Percentiles rank a stretch among this genome's conserved stretches.
Conservation (phyloP, 306 rosid species). For the Pachyrhizus erosus region DNA sequence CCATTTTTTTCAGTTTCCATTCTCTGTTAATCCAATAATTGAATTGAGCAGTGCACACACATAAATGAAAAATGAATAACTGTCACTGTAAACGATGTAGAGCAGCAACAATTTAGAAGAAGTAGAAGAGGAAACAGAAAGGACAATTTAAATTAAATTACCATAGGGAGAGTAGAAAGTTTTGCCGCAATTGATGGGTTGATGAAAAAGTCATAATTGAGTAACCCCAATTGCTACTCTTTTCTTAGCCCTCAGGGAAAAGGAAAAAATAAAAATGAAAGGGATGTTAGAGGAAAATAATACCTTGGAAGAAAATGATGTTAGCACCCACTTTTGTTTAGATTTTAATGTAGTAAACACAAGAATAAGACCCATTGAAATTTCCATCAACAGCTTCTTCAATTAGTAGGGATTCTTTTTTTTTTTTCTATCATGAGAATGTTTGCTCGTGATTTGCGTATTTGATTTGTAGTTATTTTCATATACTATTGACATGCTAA, state of each 20-base stretch:
- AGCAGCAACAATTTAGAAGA: constrained; percentile 11
- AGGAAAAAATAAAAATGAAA: not conserved
- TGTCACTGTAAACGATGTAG: constrained; percentile 20
- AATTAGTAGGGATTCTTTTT: constrained; percentile 2
- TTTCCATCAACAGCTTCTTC: constrained; percentile 18
- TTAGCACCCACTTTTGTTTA: constrained; percentile 18
- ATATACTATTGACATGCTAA: not conserved
- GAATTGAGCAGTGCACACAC: constrained; percentile 36
- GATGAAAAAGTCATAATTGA: constrained; percentile 26
- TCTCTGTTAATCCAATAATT: constrained; percentile 43
- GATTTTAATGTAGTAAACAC: constrained; percentile 20
- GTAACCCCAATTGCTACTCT: constrained; percentile 24
- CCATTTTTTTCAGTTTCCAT: constrained; percentile 26
- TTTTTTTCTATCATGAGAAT: constrained; percentile 28
- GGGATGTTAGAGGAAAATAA: constrained; percentile 13
- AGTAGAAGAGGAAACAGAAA: constrained; percentile 26
- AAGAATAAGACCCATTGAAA: constrained; percentile 19
- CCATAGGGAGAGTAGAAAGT: constrained; percentile 21
- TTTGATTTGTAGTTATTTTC: constrained; percentile 17
- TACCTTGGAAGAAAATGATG: constrained; percentile 32
- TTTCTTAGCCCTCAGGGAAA: not conserved
- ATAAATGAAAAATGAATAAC: constrained; percentile 23
- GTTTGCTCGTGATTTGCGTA: constrained; percentile 32
- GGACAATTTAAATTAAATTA: constrained; percentile 36
- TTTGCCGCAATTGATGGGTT: constrained; percentile 45